phyloP scores from a whole-genome alignment of 2,329 filamentous ascomycete species.

The Zelopaecilomyces penicillatus region DNA sequence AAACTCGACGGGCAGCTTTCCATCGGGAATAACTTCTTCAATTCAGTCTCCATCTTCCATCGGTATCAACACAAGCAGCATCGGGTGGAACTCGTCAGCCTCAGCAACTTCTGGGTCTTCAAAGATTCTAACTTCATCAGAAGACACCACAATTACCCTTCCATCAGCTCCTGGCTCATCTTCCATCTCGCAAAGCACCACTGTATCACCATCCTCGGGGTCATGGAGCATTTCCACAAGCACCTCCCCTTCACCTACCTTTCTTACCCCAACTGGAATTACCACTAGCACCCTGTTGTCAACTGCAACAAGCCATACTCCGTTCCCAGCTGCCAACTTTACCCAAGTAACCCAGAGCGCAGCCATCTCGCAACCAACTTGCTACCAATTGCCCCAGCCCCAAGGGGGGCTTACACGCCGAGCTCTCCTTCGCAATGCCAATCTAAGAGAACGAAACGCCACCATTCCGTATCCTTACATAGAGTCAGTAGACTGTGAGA shows the following conservation, averaged over 20 bases:
- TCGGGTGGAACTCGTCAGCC: conserved; percentile 5
- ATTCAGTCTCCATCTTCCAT: conserved; percentile 1
- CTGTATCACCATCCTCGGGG: not conserved
- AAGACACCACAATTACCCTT: not conserved
- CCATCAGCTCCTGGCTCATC: not conserved
- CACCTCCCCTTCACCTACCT: conserved; percentile 2
- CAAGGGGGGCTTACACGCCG: conserved; percentile 16
- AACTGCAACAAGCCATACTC: conserved; percentile 5
- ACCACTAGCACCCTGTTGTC: conserved; percentile 7
- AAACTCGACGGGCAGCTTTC: not conserved
- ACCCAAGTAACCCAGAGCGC: conserved; percentile 24
- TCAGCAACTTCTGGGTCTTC: not conserved
- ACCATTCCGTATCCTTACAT: conserved; percentile 28
- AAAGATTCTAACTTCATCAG: not conserved
- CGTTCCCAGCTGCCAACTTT: conserved; percentile 22
- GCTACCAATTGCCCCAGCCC: conserved; percentile 20
- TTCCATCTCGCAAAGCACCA: not conserved
- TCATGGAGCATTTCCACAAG: conserved; percentile 1
- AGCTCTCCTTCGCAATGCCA: conserved; percentile 23
- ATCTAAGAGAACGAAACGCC: conserved; percentile 20
- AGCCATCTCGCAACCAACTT: conserved; percentile 19
- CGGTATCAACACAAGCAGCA: not conserved
- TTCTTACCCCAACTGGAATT: conserved; percentile 6
- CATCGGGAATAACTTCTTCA: not conserved
- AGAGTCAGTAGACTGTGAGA: conserved; percentile 27